A percentile compares a stretch with the other conserved stretches of the same genome.
These are phyloP conservation scores for Coniochaeta ligniaria DNA, from an alignment of 2,329 filamentous ascomycete species.

Conservation along the genomic window DNA sequence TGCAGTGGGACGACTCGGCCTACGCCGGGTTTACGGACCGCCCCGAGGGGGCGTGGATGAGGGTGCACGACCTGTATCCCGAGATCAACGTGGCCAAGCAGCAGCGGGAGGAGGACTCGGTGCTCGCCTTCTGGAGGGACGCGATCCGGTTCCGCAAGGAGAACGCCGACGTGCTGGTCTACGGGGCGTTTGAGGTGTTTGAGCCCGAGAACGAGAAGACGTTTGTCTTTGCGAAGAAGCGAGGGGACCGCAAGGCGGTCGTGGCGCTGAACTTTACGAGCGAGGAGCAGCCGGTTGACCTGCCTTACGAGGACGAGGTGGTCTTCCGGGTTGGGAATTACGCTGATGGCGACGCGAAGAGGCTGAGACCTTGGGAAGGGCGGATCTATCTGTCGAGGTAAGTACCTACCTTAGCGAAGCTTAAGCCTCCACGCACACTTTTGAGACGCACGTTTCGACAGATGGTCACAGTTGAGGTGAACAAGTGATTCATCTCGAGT, in stretches of 20 bases:
- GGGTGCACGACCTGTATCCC: conserved; percentile 51
- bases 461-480: too few species aligned
- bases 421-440: too few species aligned
- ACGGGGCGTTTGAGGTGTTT: conserved; percentile 51
- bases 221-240: conserved; percentile 28
- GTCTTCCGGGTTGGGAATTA: conserved; percentile 22
- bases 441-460: too few species aligned
- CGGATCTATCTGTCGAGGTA: conserved; percentile 20
- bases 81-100: conserved; percentile 50
- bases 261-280: conserved; percentile 37
- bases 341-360: conserved; percentile 14
- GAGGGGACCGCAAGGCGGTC: conserved; percentile 14
- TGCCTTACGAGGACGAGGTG: conserved; percentile 15
- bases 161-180: conserved; percentile 52
- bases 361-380: conserved; percentile 26
- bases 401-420: too few species aligned
- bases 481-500: too few species aligned
- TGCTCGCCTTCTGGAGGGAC: conserved; percentile 53
- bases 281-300: conserved; percentile 21
- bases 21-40: conserved; percentile 54
- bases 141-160: conserved; percentile 44
- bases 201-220: conserved; percentile 42
- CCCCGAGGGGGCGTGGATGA: conserved; percentile 55
- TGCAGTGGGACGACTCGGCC: conserved; percentile 59
- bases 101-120: conserved; percentile 38